These are phyloP conservation scores for Fusarium fujikuroi DNA, from an alignment of 2,329 filamentous ascomycete species.

Conservation along the genomic window DNA sequence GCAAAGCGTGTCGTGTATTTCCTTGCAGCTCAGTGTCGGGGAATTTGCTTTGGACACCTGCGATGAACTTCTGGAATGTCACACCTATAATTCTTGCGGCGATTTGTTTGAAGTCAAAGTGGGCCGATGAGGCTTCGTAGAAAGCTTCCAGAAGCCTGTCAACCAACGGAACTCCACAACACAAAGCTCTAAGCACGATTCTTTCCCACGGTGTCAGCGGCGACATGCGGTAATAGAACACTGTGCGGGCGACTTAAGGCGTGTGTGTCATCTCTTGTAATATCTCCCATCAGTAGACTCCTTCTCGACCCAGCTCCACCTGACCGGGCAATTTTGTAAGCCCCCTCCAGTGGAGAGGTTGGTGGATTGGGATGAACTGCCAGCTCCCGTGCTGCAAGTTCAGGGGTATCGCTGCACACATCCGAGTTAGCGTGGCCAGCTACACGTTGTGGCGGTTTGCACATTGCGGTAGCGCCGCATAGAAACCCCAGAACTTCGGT, in stretches of 20 bases:
- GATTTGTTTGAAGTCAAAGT: constrained; percentile 35
- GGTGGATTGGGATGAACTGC: constrained; percentile 41
- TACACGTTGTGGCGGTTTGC: constrained; percentile 43
- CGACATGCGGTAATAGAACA: background rate
- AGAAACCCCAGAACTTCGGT: constrained; percentile 39
- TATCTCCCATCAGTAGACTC: constrained; percentile 5
- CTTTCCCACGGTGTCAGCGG: constrained; percentile 24
- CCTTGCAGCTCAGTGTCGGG: constrained; percentile 1
- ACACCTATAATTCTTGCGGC: constrained; percentile 32
- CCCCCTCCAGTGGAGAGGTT: constrained; percentile 32
- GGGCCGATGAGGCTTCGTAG: constrained; percentile 39
- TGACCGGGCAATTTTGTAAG: constrained; percentile 32
- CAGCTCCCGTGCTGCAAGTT: constrained; percentile 43
- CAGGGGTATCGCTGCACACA: constrained; percentile 34
- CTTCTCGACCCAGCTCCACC: constrained; percentile 31
- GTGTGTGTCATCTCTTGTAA: constrained; percentile 12
- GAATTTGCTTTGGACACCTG: constrained; percentile 9
- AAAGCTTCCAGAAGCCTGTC: constrained; percentile 47
- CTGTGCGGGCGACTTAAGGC: constrained; percentile 25
- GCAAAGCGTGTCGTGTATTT: background rate
- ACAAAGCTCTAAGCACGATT: constrained; percentile 7
- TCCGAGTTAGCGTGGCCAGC: constrained; percentile 32
- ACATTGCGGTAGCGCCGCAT: constrained; percentile 35
- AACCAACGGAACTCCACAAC: constrained; percentile 20
- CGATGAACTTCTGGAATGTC: constrained; percentile 14